Conservation (phyloP, 192 early-diverging fungal species). For the Phlyctochytrium planicorne region DNA sequence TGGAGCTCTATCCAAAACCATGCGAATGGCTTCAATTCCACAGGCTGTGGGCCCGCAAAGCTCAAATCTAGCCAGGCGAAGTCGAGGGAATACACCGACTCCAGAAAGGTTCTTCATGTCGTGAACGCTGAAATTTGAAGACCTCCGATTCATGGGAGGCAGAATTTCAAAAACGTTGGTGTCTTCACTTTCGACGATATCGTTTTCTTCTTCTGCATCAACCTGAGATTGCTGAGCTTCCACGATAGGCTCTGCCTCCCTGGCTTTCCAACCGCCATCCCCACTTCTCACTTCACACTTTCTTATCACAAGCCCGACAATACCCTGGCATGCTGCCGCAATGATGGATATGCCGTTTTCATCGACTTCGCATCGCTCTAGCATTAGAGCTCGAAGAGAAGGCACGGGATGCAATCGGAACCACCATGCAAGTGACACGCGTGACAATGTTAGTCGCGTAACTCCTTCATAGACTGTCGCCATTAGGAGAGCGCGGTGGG, state of each 20-base stretch:
- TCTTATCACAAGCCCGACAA: constrained; percentile 18
- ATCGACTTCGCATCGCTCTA: constrained; percentile 41
- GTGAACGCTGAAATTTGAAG: not conserved
- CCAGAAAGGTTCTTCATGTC: not conserved
- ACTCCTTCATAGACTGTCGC: not conserved
- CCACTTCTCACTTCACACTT: constrained; percentile 26
- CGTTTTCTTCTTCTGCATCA: not conserved
- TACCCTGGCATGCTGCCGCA: constrained; percentile 19
- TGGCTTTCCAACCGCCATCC: constrained; percentile 23
- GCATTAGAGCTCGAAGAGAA: constrained; percentile 21
- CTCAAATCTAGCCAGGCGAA: constrained; percentile 24
- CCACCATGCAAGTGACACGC: constrained; percentile 44
- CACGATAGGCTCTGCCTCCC: not conserved
- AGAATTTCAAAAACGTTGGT: not conserved
- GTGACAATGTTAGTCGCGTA: constrained; percentile 6
- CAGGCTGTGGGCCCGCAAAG: constrained; percentile 15
- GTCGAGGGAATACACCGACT: not conserved
- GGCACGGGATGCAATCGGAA: constrained; percentile 34
- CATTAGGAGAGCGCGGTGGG: not conserved
- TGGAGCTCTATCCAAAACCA: constrained; percentile 25
- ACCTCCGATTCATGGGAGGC: too few relatives aligned
- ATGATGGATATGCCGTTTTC: constrained; percentile 39
- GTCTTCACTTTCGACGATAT: too few relatives aligned
- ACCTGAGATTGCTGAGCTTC: too few relatives aligned
- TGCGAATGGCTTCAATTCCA: constrained; percentile 25